A percentile compares a stretch with the other conserved stretches of the same genome.
phyloP scores from a whole-genome alignment of 176 grass and related monocot genomes.

The Eremochloa ophiuroides region DNA sequence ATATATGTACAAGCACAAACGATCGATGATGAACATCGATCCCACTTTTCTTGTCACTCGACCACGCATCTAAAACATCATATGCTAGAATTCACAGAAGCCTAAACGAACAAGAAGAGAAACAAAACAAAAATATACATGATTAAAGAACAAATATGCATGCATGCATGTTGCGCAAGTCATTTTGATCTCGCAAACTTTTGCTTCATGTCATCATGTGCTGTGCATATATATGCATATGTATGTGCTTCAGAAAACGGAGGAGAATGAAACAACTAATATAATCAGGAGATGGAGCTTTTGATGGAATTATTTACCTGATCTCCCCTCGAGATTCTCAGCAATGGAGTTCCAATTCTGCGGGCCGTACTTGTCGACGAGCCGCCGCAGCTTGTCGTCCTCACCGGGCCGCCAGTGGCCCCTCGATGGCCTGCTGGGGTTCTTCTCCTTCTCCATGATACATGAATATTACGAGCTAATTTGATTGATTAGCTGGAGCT shows the following conservation, averaged over 20 bases:
- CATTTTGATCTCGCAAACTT: neutral
- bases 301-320: conserved; percentile 45
- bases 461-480: too few species aligned
- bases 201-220: neutral
- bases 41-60: neutral
- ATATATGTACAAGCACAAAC: neutral
- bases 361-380: conserved; percentile 69
- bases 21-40: neutral
- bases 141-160: neutral
- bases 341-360: conserved; percentile 97
- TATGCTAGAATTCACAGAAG: neutral
- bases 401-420: conserved; percentile 81
- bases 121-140: neutral
- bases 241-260: neutral
- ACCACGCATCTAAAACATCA: neutral
- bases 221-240: neutral
- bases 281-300: neutral
- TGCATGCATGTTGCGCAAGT: neutral
- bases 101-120: neutral
- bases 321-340: conserved; percentile 88
- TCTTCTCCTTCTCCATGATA: too few species aligned
- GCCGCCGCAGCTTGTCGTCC: conserved; percentile 66
- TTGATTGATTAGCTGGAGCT: too few species aligned
- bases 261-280: neutral
- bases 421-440: conserved; percentile 41